Evolutionary conservation across 306 rosid species (phyloP).

Genomic region (Gastrolobium bilobum): DNA sequence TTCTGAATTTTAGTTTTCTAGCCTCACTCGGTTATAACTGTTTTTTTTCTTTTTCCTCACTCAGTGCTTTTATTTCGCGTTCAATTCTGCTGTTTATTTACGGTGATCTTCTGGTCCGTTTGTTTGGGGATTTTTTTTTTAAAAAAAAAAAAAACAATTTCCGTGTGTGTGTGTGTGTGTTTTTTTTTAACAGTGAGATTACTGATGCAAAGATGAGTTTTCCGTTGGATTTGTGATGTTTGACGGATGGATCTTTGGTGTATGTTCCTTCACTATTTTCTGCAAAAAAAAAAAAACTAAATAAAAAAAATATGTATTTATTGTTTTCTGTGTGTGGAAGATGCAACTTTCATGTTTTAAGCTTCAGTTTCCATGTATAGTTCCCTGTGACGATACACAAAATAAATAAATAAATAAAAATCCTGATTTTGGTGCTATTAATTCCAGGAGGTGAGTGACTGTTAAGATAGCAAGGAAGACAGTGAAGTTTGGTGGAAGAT

Average conservation of each 20-base stretch:
- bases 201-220: conserved; percentile 14
- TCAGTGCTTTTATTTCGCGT: background rate
- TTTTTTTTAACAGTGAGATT: background rate
- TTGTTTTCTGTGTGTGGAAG: conserved; percentile 6
- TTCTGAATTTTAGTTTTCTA: conserved; percentile 8
- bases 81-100: conserved; percentile 19
- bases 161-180: too few species aligned
- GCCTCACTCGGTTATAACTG: background rate
- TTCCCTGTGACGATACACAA: too few species aligned
- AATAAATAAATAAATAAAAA: background rate
- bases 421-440: conserved; percentile 26
- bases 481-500: conserved; percentile 49
- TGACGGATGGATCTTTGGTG: conserved; percentile 47
- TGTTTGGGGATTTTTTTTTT: background rate
- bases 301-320: too few species aligned
- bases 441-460: conserved; percentile 60
- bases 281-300: too few species aligned
- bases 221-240: conserved; percentile 21
- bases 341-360: conserved; percentile 8
- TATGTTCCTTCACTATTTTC: conserved; percentile 7
- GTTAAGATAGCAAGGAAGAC: conserved; percentile 37
- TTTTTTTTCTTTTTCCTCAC: background rate
- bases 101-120: conserved; percentile 12
- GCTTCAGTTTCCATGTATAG: conserved; percentile 9
- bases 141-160: background rate